Evolutionary conservation across 768 basidiomycete species (phyloP).

Genomic region (Xerocomus potaroensis): DNA sequence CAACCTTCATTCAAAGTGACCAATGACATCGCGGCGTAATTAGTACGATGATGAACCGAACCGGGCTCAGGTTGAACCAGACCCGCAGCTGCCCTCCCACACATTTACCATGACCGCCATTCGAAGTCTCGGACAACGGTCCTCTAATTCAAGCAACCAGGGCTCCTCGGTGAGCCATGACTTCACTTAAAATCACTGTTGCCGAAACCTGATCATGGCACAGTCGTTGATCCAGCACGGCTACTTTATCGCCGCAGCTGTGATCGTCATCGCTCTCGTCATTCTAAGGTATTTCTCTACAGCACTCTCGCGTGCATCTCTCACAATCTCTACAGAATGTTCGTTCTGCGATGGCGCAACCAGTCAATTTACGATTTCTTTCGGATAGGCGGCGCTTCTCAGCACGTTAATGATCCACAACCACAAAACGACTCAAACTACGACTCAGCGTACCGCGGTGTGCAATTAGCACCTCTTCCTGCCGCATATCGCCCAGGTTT

Average conservation of each 20-base stretch:
- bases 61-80: no score
- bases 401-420: conserved; percentile 1
- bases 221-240: conserved; percentile 21
- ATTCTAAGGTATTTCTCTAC: conserved; percentile 15
- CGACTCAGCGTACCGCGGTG: conserved; percentile 11
- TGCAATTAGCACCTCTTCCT: conserved; percentile 19
- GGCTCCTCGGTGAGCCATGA: conserved; percentile 13
- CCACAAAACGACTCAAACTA: background rate
- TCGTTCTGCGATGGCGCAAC: conserved; percentile 23
- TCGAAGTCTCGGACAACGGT: conserved; percentile 1
- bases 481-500: conserved; percentile 19
- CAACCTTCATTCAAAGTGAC: background rate
- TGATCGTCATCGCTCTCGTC: conserved; percentile 14
- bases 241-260: conserved; percentile 21
- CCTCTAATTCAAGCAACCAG: background rate
- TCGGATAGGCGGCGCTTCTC: background rate
- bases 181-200: background rate
- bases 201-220: background rate
- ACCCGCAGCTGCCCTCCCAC: background rate
- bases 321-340: conserved; percentile 12
- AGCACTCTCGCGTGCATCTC: background rate
- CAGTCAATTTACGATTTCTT: conserved; percentile 21
- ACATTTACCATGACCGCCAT: conserved; percentile 8
- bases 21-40: background rate
- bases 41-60: no score